These are phyloP conservation scores for Ophiostoma ulmi DNA, from an alignment of 2,329 filamentous ascomycete genomes.

Conservation along the genomic window DNA sequence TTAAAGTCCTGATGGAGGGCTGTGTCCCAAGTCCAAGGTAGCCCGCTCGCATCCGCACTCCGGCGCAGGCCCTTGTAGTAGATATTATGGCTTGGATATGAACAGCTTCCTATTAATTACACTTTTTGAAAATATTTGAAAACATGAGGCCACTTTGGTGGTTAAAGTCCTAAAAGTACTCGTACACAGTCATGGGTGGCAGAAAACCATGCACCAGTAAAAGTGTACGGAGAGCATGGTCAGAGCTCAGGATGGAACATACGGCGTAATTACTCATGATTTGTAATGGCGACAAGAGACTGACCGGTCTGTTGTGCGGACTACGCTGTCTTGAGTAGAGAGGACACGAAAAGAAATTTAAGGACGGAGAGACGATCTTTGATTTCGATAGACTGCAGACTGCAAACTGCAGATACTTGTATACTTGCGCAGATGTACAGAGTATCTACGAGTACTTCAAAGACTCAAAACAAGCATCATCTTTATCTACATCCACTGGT, in stretches of 20 bases:
- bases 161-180: too few species aligned
- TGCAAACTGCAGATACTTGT: not conserved
- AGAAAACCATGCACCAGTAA: not conserved
- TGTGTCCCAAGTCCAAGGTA: conserved; percentile 6
- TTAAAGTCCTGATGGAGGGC: not conserved
- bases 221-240: not conserved
- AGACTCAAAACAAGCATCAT: too few species aligned
- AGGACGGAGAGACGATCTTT: not conserved
- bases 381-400: not conserved
- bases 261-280: not conserved
- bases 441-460: too few species aligned
- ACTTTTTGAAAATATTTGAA: not conserved
- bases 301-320: not conserved
- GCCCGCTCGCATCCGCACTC: not conserved
- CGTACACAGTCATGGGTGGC: too few species aligned
- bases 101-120: not conserved
- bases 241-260: not conserved
- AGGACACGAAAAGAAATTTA: not conserved
- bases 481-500: not conserved
- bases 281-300: not conserved
- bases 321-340: too few species aligned
- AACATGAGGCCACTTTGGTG: not conserved
- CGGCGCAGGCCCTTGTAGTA: not conserved
- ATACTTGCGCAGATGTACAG: not conserved
- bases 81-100: too few species aligned